phyloP scores from a whole-genome alignment of 2,329 filamentous ascomycete species.

The Alternaria viburni region DNA sequence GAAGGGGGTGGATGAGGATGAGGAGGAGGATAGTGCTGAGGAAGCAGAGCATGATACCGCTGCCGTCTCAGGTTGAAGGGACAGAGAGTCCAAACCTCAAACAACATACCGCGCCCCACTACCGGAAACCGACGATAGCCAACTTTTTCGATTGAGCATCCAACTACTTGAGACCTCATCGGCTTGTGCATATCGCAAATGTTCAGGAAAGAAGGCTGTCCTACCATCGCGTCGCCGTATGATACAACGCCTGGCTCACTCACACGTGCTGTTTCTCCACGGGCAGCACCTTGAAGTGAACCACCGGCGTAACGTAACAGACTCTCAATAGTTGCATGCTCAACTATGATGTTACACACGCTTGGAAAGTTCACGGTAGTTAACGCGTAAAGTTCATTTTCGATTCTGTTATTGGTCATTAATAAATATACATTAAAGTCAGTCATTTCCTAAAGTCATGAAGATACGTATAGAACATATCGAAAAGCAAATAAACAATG shows the following conservation, averaged over 20 bases:
- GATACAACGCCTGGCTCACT: background rate
- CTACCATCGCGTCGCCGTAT: background rate
- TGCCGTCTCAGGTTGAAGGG: background rate
- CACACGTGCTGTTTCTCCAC: too few relatives aligned
- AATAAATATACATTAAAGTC: background rate
- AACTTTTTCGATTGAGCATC: rapidly evolving
- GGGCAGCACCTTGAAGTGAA: too few relatives aligned
- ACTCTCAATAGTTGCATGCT: background rate
- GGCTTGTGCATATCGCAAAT: background rate
- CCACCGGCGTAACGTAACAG: background rate
- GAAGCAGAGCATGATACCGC: background rate
- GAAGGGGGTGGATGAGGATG: background rate
- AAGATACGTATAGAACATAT: background rate
- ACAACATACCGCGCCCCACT: background rate
- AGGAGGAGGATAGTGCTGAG: background rate
- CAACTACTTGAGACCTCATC: background rate
- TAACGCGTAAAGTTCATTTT: background rate
- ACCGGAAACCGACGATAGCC: background rate
- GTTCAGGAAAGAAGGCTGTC: background rate
- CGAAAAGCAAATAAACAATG: background rate
- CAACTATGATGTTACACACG: background rate
- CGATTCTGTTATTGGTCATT: background rate
- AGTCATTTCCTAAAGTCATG: background rate
- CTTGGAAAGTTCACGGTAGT: background rate
- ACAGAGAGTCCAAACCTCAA: rapidly evolving